phyloP scores from a whole-genome alignment of 768 basidiomycete species.

The Naganishia kalamii region DNA sequence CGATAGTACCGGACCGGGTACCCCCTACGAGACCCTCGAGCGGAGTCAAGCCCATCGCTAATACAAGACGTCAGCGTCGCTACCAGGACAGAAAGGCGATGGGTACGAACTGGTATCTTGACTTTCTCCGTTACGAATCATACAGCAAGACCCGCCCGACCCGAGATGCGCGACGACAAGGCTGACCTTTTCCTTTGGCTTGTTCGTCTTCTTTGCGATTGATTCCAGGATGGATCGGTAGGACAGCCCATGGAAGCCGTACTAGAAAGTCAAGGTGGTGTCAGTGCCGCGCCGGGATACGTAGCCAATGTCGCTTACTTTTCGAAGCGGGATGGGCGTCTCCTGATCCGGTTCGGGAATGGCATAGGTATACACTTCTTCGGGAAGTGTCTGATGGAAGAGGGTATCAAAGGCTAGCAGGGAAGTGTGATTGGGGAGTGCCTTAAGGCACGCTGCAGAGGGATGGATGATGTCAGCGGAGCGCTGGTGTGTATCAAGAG shows the following conservation, averaged over 20 bases:
- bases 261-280: conserved; percentile 42
- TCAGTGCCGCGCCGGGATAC: not conserved
- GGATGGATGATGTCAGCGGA: not conserved
- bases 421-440: conserved; percentile 62
- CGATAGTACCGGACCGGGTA: conserved; percentile 73
- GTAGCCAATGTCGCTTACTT: conserved; percentile 42
- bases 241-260: conserved; percentile 75
- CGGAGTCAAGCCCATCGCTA: conserved; percentile 78
- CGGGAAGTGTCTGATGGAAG: conserved; percentile 58
- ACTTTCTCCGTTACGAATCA: conserved; percentile 64
- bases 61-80: not conserved
- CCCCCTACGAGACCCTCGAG: conserved; percentile 82
- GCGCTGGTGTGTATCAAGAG: not conserved
- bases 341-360: conserved; percentile 54
- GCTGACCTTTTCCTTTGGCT: conserved; percentile 56
- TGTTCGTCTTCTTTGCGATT: conserved; percentile 58
- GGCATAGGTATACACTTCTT: conserved; percentile 71
- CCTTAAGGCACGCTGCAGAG: conserved; percentile 52
- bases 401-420: conserved; percentile 84
- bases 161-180: conserved; percentile 81
- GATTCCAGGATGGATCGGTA: conserved; percentile 60
- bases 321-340: conserved; percentile 63
- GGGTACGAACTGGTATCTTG: conserved; percentile 59
- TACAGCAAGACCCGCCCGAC: conserved; percentile 79
- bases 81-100: not conserved